Percentiles rank a stretch among this genome's conserved stretches.
Conservation (phyloP, 495 filamentous ascomycete species). For the Penicillium lagena region DNA sequence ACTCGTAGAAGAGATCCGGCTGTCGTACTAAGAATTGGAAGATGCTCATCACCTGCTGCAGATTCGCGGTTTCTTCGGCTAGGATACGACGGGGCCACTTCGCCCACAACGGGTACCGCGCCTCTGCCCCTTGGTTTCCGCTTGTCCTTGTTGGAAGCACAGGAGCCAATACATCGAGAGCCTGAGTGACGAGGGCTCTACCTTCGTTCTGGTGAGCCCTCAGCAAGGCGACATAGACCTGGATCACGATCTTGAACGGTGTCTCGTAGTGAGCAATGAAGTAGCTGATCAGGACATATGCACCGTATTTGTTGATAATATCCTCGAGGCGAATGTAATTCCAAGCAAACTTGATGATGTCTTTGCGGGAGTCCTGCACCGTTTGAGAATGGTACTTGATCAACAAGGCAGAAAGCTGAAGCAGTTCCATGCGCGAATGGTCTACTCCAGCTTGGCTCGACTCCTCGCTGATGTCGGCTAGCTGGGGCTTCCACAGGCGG, state of each 20-base stretch:
- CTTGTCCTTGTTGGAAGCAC: constrained; percentile 69
- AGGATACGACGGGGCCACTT: constrained; percentile 86
- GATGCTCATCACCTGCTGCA: constrained; percentile 94
- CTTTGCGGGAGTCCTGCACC: constrained; percentile 86
- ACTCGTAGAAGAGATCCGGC: constrained; percentile 90
- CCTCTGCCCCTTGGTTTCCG: constrained; percentile 39
- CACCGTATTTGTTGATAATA: constrained; percentile 97
- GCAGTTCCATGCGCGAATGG: constrained; percentile 90
- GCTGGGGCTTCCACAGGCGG: constrained; percentile 88
- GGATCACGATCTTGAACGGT: constrained; percentile 88
- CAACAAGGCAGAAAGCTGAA: constrained; percentile 89
- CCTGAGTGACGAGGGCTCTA: constrained; percentile 83
- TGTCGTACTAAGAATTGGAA: constrained; percentile 94
- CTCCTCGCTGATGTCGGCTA: constrained; percentile 80
- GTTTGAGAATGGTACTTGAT: constrained; percentile 87
- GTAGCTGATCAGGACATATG: constrained; percentile 93
- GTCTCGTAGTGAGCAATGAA: constrained; percentile 98
- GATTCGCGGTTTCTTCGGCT: constrained; percentile 91
- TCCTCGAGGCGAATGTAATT: constrained; percentile 96
- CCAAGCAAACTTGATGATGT: constrained; percentile 99
- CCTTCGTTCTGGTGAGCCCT: constrained; percentile 95
- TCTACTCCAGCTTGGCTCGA: constrained; percentile 80
- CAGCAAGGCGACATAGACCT: constrained; percentile 85
- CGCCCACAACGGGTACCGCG: constrained; percentile 73
- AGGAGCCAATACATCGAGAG: constrained; percentile 88